A percentile compares a stretch with the other conserved stretches of the same genome.
Conservation (phyloP, 2,329 filamentous ascomycete genomes). For the Fusarium temperatum region DNA sequence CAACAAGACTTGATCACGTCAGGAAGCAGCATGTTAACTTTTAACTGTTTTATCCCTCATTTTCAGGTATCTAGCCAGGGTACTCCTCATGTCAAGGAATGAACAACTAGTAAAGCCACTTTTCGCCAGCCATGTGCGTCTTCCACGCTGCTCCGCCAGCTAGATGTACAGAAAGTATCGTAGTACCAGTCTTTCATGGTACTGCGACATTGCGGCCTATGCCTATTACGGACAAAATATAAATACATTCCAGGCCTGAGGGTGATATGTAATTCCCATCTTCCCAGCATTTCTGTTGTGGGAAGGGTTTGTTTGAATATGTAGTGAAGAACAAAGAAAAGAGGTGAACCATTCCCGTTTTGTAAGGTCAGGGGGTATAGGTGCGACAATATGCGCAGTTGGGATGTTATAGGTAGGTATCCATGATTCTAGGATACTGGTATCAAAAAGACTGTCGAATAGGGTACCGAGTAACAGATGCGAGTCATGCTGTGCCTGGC, state of each 20-base stretch:
- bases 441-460: conserved; percentile 39
- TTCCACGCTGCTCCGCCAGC: conserved; percentile 28
- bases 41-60: conserved; percentile 44
- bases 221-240: conserved; percentile 21
- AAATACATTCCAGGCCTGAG: conserved; percentile 34
- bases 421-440: conserved; percentile 36
- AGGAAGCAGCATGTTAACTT: conserved; percentile 33
- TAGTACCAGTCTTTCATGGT: conserved; percentile 37
- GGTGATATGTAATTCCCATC: conserved; percentile 36
- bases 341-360: conserved; percentile 23
- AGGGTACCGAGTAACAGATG: conserved; percentile 31
- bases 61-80: conserved; percentile 40
- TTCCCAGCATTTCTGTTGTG: conserved; percentile 18
- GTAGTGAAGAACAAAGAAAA: conserved; percentile 38
- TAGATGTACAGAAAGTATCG: conserved; percentile 42
- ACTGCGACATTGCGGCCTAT: conserved; percentile 35
- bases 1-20: neutral
- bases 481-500: conserved; percentile 11
- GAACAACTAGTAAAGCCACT: conserved; percentile 38
- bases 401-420: conserved; percentile 31
- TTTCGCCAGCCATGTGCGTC: conserved; percentile 27
- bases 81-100: conserved; percentile 28
- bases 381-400: conserved; percentile 41
- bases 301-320: conserved; percentile 35
- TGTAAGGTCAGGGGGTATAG: conserved; percentile 39